Evolutionary conservation across 768 basidiomycete genomes (phyloP).

Genomic region (Lactarius sp.): DNA sequence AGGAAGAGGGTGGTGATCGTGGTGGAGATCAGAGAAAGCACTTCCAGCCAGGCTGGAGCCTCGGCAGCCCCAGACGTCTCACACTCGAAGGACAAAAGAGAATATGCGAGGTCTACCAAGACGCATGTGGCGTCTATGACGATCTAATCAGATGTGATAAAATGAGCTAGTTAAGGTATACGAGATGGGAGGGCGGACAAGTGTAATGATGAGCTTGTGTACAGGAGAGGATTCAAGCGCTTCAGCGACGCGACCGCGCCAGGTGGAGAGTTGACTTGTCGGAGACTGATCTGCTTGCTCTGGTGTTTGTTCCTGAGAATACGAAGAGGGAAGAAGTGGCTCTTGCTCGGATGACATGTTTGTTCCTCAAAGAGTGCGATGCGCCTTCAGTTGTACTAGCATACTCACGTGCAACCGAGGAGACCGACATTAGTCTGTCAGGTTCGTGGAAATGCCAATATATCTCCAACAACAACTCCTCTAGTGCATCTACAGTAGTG

Average conservation of each 20-base stretch:
- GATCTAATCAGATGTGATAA: conserved; percentile 37
- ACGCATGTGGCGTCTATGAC: conserved; percentile 63
- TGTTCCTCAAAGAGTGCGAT: background rate
- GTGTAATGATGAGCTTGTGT: conserved; percentile 26
- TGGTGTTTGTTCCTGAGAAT: background rate
- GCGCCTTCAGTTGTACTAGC: no score
- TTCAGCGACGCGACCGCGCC: conserved; percentile 15
- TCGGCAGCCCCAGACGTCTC: conserved; percentile 38
- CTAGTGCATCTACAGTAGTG: no score
- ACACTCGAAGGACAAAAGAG: conserved; percentile 56
- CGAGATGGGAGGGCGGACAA: conserved; percentile 7
- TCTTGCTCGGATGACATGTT: conserved; percentile 29
- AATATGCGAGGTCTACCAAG: conserved; percentile 65
- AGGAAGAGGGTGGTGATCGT: conserved; percentile 69
- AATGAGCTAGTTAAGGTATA: background rate
- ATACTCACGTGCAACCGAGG: no score
- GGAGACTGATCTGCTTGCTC: background rate
- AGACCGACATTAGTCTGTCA: no score
- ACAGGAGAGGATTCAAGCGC: conserved; percentile 13
- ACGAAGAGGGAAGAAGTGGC: conserved; percentile 27
- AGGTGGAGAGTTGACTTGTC: background rate
- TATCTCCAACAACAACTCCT: no score
- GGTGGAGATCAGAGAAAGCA: conserved; percentile 58
- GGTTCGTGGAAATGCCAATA: no score
- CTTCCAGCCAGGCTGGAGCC: conserved; percentile 55